Base-by-base conservation (phyloP, 1,284 basidiomycete genomes). In the Microbotryum violaceum region DNA sequence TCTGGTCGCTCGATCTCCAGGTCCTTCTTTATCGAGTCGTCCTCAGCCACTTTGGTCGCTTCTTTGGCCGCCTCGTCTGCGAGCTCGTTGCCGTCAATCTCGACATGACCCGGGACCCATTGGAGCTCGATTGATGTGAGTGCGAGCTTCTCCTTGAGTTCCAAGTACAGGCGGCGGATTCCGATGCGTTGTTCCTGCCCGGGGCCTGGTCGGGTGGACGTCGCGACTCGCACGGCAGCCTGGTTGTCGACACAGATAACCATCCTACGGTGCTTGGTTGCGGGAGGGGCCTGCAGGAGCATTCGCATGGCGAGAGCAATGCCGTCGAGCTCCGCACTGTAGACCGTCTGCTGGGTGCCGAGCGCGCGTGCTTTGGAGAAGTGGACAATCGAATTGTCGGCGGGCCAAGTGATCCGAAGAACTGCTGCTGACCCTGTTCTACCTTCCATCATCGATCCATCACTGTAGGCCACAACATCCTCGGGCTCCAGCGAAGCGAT, bases 81-180 rank as follows among this genome's bases (percentile, higher is more conserved):
- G 4, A 25, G n/a, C 59, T 62, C 61, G 25, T 62, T 62, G 5
- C 49, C 49, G 12, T 10, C 49, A 23, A 55, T 49, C 8, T 45
- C 56, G 12, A 20, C 5, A 37, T 62, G 61, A 5, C 61, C 61
- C 2, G 61, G 59, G 10, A 62, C n/a, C 61, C 61, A 61, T 10
- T 42, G 42, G 9, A 62, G 23, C n/a, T 33, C 31, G 49, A 62
- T 18, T 9, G 20, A 18, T 12, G 20, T 6, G 7, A 16, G 12
- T 16, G 31, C 29, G 31, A 18, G 6, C 5, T 14, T 10, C n/a
- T 20, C 4, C 16, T 33, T 31, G 49, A 14, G 49, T 16, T 44
- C 21, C 6, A 6, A 29, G 56, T 21, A 9, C 27, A 37, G 25
- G 1, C 25, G 7, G 47, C 49, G 56, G 29, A 57, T 8, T 2